These are phyloP conservation scores for Triangularia verruculosa DNA, from an alignment of 2,329 filamentous ascomycete genomes.

Conservation along the genomic window DNA sequence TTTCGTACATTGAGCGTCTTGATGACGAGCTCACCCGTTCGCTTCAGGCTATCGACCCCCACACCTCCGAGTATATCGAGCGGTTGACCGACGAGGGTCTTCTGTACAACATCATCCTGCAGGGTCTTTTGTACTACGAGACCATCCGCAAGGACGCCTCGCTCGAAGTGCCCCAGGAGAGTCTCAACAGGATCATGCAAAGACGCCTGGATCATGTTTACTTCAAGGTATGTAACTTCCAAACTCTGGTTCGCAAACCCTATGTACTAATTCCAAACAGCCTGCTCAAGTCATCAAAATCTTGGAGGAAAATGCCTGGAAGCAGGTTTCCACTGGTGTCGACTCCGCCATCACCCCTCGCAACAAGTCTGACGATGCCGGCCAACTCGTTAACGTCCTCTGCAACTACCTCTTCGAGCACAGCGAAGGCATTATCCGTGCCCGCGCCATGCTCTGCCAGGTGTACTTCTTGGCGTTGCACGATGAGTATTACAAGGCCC, in stretches of 20 bases:
- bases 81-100: conserved; percentile 85
- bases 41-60: conserved; percentile 95
- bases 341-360: conserved; percentile 82
- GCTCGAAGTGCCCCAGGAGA: conserved; percentile 77
- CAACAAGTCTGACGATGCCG: conserved; percentile 63
- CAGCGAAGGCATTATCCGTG: conserved; percentile 93
- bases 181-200: conserved; percentile 89
- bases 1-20: conserved; percentile 90
- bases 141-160: conserved; percentile 66
- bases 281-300: conserved; percentile 90
- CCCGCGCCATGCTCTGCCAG: conserved; percentile 95
- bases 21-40: conserved; percentile 97
- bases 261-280: conserved; percentile 39
- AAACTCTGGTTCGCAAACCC: background rate
- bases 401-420: conserved; percentile 94
- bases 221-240: conserved; percentile 69
- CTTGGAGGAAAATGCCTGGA: conserved; percentile 93
- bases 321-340: conserved; percentile 64
- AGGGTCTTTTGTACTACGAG: conserved; percentile 86
- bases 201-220: conserved; percentile 94
- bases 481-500: conserved; percentile 95
- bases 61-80: conserved; percentile 98
- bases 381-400: conserved; percentile 75
- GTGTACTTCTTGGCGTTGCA: conserved; percentile 98
- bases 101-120: conserved; percentile 90